Evolutionary conservation across 176 grass and related monocot genomes (phyloP), one percentile per base, ranked within the genome.

Genomic region (Raddia guianensis): DNA sequence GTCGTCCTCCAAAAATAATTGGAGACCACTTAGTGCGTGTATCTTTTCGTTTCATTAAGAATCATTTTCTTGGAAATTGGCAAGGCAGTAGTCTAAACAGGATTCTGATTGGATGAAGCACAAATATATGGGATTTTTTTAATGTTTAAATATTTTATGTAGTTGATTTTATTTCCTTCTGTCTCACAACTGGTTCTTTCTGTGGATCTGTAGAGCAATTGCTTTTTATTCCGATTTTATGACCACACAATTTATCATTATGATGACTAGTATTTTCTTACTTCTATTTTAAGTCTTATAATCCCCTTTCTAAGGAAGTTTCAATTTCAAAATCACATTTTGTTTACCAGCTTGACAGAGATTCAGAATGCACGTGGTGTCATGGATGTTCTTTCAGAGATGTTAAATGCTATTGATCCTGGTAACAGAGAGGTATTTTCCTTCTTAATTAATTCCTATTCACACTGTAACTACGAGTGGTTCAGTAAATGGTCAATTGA

Each of bases 351-450:
- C 49, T 63, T 85, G 76, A 76, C 87, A 55, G 97, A 99, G 81
- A 99, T 99, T 86, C 90, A 99, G 80, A 95, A 99, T 88, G 93
- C 84, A 13, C 75, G 90, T 80, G 83, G 97, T n/a, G 83, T 93
- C 61, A 83, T 93, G 79, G 89, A 99, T 88, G 88, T 99, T 84
- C 91, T 99, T 85, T 78, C 89, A 44, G 97, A 99, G 63, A 95
- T 99, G 90, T 85, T 99, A 77, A 99, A 99, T 88, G 93, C 90
- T 78, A 76, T 99, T 40, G 93, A 99, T 85, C 97, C 93, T 80
- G 80, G 73, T 83, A 99, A 99, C 79, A 93, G 83, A 87, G 94
- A 90, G 94, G 94, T 97, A 93, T 51, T 44, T 70, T 76, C 73
- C 18, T 79, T 33, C 11, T 46, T n/a, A 45, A 16, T 46, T n/a